phyloP scores from a whole-genome alignment of 768 basidiomycete genomes.

The Dioszegia crocea region DNA sequence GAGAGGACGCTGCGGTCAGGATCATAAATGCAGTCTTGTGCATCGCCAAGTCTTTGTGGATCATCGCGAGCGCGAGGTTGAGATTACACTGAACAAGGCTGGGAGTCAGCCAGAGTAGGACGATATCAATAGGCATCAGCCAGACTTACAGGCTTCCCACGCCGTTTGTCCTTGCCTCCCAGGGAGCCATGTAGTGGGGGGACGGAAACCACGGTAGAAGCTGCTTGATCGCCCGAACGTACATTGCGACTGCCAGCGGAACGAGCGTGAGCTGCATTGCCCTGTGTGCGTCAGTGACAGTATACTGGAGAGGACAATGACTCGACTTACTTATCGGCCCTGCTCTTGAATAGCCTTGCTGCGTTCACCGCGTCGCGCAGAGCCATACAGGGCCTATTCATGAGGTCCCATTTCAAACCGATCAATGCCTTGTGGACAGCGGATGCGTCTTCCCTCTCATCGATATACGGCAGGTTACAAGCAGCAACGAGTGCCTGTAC shows the following conservation, averaged over 20 bases:
- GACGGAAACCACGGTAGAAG: slow-evolving; percentile 8
- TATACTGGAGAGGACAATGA: too few species aligned
- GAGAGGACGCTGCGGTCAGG: background rate
- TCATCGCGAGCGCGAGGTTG: background rate
- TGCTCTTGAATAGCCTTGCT: too few species aligned
- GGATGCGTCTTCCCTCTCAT: background rate
- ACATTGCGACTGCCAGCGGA: background rate
- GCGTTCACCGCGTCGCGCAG: too few species aligned
- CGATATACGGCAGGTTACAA: background rate
- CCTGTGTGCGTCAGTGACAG: too few species aligned
- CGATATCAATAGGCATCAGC: too few species aligned
- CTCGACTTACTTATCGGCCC: too few species aligned
- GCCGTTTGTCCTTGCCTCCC: slow-evolving; percentile 1
- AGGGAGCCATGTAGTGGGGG: slow-evolving; percentile 4
- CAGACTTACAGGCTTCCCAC: slow-evolving; percentile 6
- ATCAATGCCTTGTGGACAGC: background rate
- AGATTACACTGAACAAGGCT: slow-evolving; percentile 5
- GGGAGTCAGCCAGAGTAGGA: background rate
- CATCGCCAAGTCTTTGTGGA: background rate
- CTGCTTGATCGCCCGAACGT: background rate
- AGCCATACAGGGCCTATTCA: too few species aligned
- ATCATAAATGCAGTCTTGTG: background rate
- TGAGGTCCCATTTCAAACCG: background rate
- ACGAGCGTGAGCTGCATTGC: too few species aligned
- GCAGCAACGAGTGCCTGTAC: background rate